Evolutionary conservation across 805 yeast species (phyloP).

Genomic region (Lipomyces orientalis): DNA sequence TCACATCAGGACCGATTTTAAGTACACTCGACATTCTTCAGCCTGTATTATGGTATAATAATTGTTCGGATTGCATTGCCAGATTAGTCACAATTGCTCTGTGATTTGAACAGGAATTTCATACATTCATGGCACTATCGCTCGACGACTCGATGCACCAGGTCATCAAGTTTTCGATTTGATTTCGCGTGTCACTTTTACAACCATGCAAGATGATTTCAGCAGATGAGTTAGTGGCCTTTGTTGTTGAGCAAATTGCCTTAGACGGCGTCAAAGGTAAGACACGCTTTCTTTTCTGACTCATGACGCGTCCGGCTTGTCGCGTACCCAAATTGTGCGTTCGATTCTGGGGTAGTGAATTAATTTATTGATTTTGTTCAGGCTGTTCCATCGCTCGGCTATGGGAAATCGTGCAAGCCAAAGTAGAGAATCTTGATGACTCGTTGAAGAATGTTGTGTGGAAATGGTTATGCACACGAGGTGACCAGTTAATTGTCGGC

Average conservation of each 20-base stretch:
- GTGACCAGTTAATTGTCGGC: conserved; percentile 37
- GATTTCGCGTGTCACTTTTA: neutral
- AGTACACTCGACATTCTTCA: neutral
- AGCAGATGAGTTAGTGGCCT: conserved; percentile 43
- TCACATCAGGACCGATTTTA: neutral
- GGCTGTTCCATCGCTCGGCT: conserved; percentile 42
- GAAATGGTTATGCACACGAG: conserved; percentile 40
- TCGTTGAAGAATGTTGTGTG: conserved; percentile 38
- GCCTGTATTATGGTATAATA: neutral
- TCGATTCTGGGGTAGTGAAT: conserved; percentile 4
- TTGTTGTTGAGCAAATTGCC: conserved; percentile 43
- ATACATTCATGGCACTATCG: neutral
- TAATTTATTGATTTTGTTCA: conserved; percentile 13
- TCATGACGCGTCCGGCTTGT: neutral
- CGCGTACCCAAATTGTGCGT: neutral
- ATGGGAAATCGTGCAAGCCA: conserved; percentile 40
- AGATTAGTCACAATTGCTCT: neutral
- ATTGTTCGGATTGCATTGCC: neutral
- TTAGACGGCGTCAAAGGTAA: conserved; percentile 44
- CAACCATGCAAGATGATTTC: conserved; percentile 15
- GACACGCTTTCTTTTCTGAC: neutral
- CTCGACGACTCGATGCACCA: neutral
- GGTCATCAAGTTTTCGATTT: neutral
- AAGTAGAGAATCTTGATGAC: conserved; percentile 38
- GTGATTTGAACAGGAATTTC: neutral